Percentiles rank a stretch among this genome's conserved stretches.
Conservation (phyloP, 441 rosid species). For the Adansonia rubrostipa region DNA sequence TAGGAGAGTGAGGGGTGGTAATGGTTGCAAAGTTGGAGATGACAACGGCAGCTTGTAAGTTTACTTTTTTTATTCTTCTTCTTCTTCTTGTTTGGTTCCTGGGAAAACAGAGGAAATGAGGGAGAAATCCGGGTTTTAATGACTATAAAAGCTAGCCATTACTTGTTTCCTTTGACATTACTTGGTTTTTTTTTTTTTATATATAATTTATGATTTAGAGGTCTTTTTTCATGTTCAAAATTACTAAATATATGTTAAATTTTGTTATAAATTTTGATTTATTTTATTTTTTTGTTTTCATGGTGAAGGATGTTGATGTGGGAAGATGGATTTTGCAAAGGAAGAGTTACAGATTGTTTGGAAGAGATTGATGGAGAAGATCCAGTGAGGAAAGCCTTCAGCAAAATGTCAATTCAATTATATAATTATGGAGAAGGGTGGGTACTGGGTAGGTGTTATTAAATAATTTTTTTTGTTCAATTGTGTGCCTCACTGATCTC, state of each 20-base stretch:
- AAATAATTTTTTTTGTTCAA: slow-evolving; percentile 1
- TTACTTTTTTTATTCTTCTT: not conserved
- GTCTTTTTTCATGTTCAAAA: not conserved
- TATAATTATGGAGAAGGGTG: slow-evolving; percentile 99
- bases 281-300: not conserved
- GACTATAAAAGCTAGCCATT: slow-evolving; percentile 28
- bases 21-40: slow-evolving; percentile 96
- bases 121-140: not conserved
- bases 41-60: slow-evolving; percentile 99
- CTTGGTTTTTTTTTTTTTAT: not conserved
- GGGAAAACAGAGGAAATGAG: slow-evolving; percentile 30
- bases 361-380: slow-evolving; percentile 91
- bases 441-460: slow-evolving; percentile 92
- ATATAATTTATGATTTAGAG: not conserved
- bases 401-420: slow-evolving; percentile 99
- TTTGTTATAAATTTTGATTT: not conserved
- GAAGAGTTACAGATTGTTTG: slow-evolving; percentile 71
- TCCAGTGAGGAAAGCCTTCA: slow-evolving; percentile 95
- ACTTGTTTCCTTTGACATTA: slow-evolving; percentile 35
- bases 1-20: slow-evolving; percentile 98
- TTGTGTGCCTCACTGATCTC: too few relatives aligned
- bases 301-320: slow-evolving; percentile 95
- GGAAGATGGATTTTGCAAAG: slow-evolving; percentile 98
- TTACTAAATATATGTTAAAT: slow-evolving; percentile 5
- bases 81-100: slow-evolving; percentile 27